Evolutionary conservation across 305 asterid genomes (phyloP).

Genomic region (Lippia alba): DNA sequence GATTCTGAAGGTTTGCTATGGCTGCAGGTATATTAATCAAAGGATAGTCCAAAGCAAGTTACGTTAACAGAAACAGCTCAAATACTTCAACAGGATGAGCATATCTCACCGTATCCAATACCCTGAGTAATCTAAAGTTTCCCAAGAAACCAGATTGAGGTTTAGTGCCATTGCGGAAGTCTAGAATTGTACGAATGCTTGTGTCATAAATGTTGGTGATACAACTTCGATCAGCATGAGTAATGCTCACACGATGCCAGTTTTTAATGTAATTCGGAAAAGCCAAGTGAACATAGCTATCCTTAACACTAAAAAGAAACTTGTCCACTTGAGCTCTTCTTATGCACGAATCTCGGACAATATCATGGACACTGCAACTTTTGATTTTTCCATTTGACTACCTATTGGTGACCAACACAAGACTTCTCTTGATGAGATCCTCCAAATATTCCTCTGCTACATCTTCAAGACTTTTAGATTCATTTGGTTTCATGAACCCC

Average conservation of each 20-base stretch:
- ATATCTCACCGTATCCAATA: background rate
- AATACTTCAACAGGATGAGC: background rate
- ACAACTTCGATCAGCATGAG: background rate
- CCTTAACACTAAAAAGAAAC: background rate
- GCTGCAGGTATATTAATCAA: background rate
- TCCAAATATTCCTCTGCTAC: background rate
- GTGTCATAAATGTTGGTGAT: background rate
- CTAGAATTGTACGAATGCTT: background rate
- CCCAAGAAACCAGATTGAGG: background rate
- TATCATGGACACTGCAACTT: background rate
- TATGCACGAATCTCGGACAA: background rate
- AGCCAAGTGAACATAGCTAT: no score
- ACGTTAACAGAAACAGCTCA: background rate
- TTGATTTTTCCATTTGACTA: background rate
- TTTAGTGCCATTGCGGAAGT: background rate
- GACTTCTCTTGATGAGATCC: background rate
- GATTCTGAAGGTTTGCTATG: background rate
- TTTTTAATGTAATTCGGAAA: background rate
- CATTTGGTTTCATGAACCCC: conserved; percentile 1
- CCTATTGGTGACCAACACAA: background rate
- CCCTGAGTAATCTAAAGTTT: background rate
- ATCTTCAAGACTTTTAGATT: background rate
- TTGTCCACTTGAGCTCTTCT: background rate
- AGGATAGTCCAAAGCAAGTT: background rate
- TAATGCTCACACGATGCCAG: background rate